phyloP scores from a whole-genome alignment of 805 yeast species.

The Nakazawaea anatomiae region DNA sequence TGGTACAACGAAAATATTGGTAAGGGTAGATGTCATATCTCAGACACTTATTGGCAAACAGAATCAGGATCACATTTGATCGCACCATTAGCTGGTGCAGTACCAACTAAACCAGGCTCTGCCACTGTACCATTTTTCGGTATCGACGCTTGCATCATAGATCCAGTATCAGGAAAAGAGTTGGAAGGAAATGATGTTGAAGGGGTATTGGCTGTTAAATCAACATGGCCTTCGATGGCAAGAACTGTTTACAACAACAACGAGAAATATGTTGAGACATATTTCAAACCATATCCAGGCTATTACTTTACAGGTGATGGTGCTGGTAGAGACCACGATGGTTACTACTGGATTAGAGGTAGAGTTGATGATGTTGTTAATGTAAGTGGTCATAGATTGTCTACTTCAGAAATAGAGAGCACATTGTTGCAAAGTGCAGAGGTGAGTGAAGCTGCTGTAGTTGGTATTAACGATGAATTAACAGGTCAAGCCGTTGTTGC shows the following conservation, averaged over 20 bases:
- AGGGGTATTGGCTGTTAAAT: constrained; percentile 88
- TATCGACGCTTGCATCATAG: constrained; percentile 82
- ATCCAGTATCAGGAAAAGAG: constrained; percentile 87
- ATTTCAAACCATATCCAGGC: constrained; percentile 88
- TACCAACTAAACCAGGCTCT: constrained; percentile 95
- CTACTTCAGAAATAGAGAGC: constrained; percentile 98
- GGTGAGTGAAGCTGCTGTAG: constrained; percentile 95
- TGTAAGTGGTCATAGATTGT: constrained; percentile 94
- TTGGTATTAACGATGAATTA: constrained; percentile 89
- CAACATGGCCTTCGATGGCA: constrained; percentile 98
- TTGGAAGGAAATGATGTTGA: constrained; percentile 85
- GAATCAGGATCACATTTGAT: constrained; percentile 95
- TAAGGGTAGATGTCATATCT: constrained; percentile 79
- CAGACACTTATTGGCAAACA: constrained; percentile 98
- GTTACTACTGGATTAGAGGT: constrained; percentile 96
- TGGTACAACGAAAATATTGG: constrained; percentile 96
- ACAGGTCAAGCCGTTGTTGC: constrained; percentile 98
- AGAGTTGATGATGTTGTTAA: constrained; percentile 98
- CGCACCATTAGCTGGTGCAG: constrained; percentile 90
- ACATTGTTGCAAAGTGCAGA: constrained; percentile 72
- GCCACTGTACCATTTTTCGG: constrained; percentile 98
- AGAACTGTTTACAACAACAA: constrained; percentile 92
- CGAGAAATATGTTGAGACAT: constrained; percentile 81
- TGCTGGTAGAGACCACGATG: constrained; percentile 95
- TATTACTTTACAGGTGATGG: constrained; percentile 97